These are phyloP conservation scores for Russula sp. DNA, from an alignment of 768 basidiomycete species.

Conservation along the genomic window DNA sequence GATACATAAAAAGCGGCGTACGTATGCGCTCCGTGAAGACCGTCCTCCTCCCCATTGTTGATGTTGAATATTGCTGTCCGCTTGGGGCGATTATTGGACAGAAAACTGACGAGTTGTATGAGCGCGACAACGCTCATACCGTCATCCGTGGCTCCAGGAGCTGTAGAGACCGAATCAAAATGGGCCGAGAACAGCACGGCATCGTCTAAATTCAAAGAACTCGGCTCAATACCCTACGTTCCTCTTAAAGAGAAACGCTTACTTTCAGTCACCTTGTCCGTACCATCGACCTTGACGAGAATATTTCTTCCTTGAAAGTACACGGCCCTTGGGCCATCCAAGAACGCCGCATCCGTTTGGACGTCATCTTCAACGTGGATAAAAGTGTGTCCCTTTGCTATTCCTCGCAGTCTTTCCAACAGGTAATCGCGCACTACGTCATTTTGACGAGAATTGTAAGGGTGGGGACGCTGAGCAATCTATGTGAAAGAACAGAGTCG, in stretches of 20 bases:
- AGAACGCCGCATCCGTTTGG: conserved; percentile 42
- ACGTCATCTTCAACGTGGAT: conserved; percentile 48
- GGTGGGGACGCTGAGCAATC: conserved; percentile 67
- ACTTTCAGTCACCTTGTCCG: conserved; percentile 29
- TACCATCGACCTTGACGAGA: conserved; percentile 55
- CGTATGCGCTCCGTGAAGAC: conserved; percentile 64
- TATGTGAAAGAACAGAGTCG: conserved; percentile 19
- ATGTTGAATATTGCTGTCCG: conserved; percentile 74
- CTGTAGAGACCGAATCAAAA: conserved; percentile 73
- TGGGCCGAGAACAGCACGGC: conserved; percentile 71
- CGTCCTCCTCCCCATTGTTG: conserved; percentile 82
- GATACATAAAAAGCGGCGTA: conserved; percentile 28
- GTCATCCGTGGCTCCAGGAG: conserved; percentile 69
- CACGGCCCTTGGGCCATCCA: conserved; percentile 21
- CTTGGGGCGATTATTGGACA: conserved; percentile 38
- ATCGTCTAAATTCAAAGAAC: conserved; percentile 25
- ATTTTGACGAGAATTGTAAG: conserved; percentile 73
- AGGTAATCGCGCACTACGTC: conserved; percentile 57
- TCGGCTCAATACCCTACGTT: not conserved
- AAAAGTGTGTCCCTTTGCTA: conserved; percentile 38
- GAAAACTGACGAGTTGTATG: conserved; percentile 50
- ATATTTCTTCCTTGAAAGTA: conserved; percentile 68
- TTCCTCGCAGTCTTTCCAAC: conserved; percentile 42
- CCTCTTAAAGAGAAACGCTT: conserved; percentile 12
- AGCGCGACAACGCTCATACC: conserved; percentile 66